phyloP scores from a whole-genome alignment of 140 eudicot genomes.

The Artemisia princeps region DNA sequence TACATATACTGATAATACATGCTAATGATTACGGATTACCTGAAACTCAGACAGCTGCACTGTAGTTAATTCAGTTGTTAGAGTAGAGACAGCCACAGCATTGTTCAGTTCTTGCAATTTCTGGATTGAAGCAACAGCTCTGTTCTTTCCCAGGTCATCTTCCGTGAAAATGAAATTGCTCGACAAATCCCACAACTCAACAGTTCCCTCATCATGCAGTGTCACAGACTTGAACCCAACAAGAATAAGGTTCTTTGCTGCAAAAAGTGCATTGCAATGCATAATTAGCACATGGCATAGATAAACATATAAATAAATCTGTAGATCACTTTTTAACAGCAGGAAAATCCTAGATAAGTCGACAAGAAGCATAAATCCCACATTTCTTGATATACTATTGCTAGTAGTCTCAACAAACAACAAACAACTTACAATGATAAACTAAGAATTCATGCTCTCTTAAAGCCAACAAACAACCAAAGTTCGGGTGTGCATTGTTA shows the following conservation, averaged over 20 bases:
- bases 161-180: conserved; percentile 68
- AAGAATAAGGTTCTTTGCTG: conserved; percentile 87
- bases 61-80: conserved; percentile 58
- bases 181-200: conserved; percentile 87
- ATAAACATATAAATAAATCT: not conserved
- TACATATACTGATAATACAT: not conserved
- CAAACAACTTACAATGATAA: too few relatives aligned
- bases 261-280: conserved; percentile 21
- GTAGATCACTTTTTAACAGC: too few relatives aligned
- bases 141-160: conserved; percentile 72
- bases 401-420: too few relatives aligned
- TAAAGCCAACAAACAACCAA: too few relatives aligned
- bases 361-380: too few relatives aligned
- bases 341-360: too few relatives aligned
- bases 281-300: not conserved
- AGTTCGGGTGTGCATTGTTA: too few relatives aligned
- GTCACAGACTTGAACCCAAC: conserved; percentile 95
- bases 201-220: conserved; percentile 72
- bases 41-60: conserved; percentile 71
- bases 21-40: conserved; percentile 48
- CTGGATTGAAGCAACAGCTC: conserved; percentile 73
- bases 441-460: too few relatives aligned
- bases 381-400: too few relatives aligned
- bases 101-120: conserved; percentile 88
- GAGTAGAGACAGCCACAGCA: conserved; percentile 54